Evolutionary conservation across 2,329 filamentous ascomycete genomes (phyloP).

Genomic region (Diaporthe vaccinii): DNA sequence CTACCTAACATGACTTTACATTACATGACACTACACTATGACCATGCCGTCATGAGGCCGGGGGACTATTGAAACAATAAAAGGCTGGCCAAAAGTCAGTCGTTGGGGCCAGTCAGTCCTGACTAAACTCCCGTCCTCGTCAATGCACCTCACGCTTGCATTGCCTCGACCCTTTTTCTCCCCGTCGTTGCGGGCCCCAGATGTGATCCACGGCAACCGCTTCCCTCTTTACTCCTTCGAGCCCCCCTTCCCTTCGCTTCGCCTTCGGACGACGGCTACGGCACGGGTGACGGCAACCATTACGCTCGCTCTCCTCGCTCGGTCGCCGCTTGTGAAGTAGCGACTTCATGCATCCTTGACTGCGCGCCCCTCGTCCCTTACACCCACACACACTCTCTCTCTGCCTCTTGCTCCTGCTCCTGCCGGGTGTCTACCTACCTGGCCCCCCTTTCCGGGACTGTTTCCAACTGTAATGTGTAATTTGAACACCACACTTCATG

Average conservation of each 20-base stretch:
- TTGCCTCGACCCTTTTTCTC: constrained; percentile 3
- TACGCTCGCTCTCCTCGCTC: constrained; percentile 6
- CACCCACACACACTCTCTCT: not conserved
- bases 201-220: constrained; percentile 22
- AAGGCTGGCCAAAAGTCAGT: constrained; percentile 3
- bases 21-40: constrained; percentile 9
- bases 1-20: not conserved
- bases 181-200: constrained; percentile 13
- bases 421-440: not conserved
- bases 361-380: not conserved
- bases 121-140: constrained; percentile 35
- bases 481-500: constrained; percentile 11
- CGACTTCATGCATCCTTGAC: constrained; percentile 32
- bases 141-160: constrained; percentile 24
- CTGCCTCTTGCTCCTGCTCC: not conserved
- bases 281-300: constrained; percentile 33
- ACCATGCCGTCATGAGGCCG: constrained; percentile 15
- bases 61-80: constrained; percentile 28
- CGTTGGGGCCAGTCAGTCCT: constrained; percentile 28
- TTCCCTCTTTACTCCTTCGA: constrained; percentile 27
- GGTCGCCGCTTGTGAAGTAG: constrained; percentile 34
- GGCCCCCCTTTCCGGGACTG: not conserved
- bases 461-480: constrained; percentile 33
- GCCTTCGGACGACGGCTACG: constrained; percentile 20
- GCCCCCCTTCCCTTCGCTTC: not conserved